Evolutionary conservation across 495 filamentous ascomycete genomes (phyloP).

Genomic region (Neurospora intermedia): DNA sequence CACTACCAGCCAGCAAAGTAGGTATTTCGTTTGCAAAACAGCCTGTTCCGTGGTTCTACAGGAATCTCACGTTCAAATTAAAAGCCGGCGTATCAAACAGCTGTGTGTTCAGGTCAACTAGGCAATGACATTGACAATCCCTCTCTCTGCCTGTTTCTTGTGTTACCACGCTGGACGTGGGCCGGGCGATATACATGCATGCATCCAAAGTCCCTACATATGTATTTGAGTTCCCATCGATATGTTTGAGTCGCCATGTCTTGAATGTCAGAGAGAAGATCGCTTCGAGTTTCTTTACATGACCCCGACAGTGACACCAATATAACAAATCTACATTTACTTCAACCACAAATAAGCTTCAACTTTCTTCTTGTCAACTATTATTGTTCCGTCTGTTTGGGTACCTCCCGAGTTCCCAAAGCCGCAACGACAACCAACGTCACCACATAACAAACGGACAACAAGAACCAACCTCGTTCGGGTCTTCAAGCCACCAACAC

Average conservation of each 20-base stretch:
- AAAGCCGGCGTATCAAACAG: not conserved
- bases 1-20: not conserved
- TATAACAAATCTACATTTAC: not conserved
- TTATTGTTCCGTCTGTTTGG: not conserved
- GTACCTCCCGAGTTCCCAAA: not conserved
- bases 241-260: not conserved
- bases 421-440: not conserved
- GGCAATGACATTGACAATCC: not conserved
- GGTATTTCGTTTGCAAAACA: not conserved
- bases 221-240: not conserved
- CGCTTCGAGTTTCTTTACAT: not conserved
- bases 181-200: not conserved
- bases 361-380: not conserved
- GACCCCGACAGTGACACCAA: not conserved
- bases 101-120: not conserved
- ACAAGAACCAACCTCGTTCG: not conserved
- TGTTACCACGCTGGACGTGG: not conserved
- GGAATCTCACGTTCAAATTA: not conserved
- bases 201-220: not conserved
- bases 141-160: not conserved
- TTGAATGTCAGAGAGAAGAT: not conserved
- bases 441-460: not conserved
- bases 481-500: not conserved
- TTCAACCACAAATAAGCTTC: not conserved
- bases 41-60: not conserved